A percentile compares a stretch with the other conserved stretches of the same genome.
phyloP scores from a whole-genome alignment of 768 basidiomycete genomes.

The Russula brevipes region DNA sequence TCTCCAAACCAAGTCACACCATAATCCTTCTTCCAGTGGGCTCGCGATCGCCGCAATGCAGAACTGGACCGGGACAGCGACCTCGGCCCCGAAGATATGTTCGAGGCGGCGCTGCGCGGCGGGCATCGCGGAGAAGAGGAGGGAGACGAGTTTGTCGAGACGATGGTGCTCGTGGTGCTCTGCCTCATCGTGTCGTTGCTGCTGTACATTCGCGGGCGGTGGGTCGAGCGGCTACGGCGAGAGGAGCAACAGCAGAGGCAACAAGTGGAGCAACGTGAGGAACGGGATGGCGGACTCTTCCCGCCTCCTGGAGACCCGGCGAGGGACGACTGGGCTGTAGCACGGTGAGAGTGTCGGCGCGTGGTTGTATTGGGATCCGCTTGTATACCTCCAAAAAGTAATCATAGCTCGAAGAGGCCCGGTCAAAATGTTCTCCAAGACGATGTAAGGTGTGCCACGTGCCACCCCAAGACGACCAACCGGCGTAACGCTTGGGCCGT shows the following conservation, averaged over 20 bases:
- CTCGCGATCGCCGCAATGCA: conserved; percentile 63
- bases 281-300: conserved; percentile 26
- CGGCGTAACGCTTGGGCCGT: too few relatives aligned
- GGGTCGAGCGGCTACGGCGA: conserved; percentile 65
- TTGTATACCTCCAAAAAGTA: conserved; percentile 4
- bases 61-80: conserved; percentile 71
- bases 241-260: conserved; percentile 47
- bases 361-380: conserved; percentile 2
- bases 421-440: too few relatives aligned
- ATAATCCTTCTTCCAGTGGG: conserved; percentile 51
- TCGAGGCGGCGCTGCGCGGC: conserved; percentile 59
- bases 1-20: not conserved
- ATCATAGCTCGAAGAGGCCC: not conserved
- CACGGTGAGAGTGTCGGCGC: conserved; percentile 21
- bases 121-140: conserved; percentile 59
- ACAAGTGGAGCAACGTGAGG: conserved; percentile 37
- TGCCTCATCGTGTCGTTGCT: conserved; percentile 69
- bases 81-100: conserved; percentile 79
- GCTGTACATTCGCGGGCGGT: conserved; percentile 74
- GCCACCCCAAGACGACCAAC: too few relatives aligned
- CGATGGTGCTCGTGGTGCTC: conserved; percentile 67
- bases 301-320: conserved; percentile 31
- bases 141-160: conserved; percentile 71
- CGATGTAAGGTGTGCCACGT: too few relatives aligned
- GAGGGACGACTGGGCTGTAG: conserved; percentile 28